These are phyloP conservation scores for Colletotrichum phormii DNA, from an alignment of 2,329 filamentous ascomycete species.

Conservation along the genomic window DNA sequence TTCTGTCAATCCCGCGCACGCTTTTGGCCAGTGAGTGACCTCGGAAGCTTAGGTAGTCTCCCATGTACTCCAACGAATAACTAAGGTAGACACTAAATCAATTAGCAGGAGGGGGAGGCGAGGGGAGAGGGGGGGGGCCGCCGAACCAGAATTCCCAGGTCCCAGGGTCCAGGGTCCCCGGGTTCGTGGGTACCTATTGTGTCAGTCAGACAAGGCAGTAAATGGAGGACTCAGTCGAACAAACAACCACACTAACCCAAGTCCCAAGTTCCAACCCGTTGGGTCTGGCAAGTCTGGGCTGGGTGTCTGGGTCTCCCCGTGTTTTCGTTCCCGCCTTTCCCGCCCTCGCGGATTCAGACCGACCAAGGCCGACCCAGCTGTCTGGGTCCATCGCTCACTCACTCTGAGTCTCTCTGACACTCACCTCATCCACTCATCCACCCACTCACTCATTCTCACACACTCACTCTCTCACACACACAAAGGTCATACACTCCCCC, in stretches of 20 bases:
- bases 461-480: conserved; percentile 4
- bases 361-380: conserved; percentile 28
- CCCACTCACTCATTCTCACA: not conserved
- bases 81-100: not conserved
- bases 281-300: conserved; percentile 13
- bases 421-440: not conserved
- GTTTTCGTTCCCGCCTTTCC: conserved; percentile 34
- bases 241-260: conserved; percentile 13
- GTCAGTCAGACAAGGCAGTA: not conserved
- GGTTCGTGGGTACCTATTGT: conserved; percentile 23
- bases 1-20: not conserved
- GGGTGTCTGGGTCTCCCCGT: conserved; percentile 24
- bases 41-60: not conserved
- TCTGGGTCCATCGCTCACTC: conserved; percentile 16
- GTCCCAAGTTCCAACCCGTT: conserved; percentile 22
- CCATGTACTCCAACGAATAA: not conserved
- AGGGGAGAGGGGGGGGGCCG: not conserved
- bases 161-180: conserved; percentile 26
- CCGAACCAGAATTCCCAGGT: conserved; percentile 19
- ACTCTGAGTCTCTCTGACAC: not conserved
- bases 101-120: not conserved
- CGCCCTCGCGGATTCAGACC: conserved; percentile 34
- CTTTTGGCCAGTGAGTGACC: not conserved
- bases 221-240: not conserved
- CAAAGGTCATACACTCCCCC: conserved; percentile 8